Evolutionary conservation across 371 early-diverging fungal genomes (phyloP).

Genomic region (Saksenaea vasiformis): DNA sequence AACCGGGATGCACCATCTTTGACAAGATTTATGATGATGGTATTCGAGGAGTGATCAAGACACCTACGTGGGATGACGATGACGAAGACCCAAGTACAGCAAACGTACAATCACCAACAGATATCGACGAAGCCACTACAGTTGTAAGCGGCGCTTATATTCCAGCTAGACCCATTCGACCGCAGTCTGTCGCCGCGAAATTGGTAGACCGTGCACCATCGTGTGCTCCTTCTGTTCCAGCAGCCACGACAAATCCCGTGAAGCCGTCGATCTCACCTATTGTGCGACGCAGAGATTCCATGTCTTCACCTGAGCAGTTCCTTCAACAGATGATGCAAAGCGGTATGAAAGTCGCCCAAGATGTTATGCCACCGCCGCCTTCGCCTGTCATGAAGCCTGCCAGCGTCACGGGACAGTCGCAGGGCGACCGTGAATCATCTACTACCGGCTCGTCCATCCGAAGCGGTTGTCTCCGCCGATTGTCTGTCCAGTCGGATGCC

Average conservation of each 20-base stretch:
- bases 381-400: conserved; percentile 26
- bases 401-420: conserved; percentile 20
- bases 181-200: neutral
- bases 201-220: conserved; percentile 4
- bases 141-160: neutral
- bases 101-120: neutral
- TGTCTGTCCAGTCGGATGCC: conserved; percentile 31
- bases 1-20: conserved; percentile 40
- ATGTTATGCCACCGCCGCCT: conserved; percentile 10
- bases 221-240: conserved; percentile 8
- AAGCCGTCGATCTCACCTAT: conserved; percentile 34
- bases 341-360: conserved; percentile 1
- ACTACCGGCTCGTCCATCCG: conserved; percentile 19
- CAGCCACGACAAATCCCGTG: conserved; percentile 16
- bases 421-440: conserved; percentile 30
- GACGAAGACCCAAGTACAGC: neutral
- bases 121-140: conserved; percentile 15
- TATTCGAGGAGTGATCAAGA: conserved; percentile 28
- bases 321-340: conserved; percentile 18
- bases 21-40: conserved; percentile 53
- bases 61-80: conserved; percentile 21
- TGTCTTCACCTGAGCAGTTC: conserved; percentile 35
- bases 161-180: neutral
- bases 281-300: conserved; percentile 26
- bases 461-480: conserved; percentile 18